phyloP scores from a whole-genome alignment of 257 asterid genomes.

The Solanum sitiens region DNA sequence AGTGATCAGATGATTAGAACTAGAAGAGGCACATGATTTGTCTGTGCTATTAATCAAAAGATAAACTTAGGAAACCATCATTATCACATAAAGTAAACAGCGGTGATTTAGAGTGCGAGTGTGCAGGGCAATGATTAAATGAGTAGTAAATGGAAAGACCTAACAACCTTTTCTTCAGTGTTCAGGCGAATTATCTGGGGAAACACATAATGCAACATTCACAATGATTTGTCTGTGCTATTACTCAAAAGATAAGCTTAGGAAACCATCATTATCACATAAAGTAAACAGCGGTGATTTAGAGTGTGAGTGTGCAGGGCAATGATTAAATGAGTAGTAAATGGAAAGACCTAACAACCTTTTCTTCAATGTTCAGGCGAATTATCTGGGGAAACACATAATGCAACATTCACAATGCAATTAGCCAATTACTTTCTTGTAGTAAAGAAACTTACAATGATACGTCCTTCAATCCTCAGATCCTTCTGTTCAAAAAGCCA shows the following conservation, averaged over 20 bases:
- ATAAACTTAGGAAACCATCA: not conserved
- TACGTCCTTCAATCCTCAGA: constrained; percentile 51
- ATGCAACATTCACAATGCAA: not conserved
- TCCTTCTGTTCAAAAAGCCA: constrained; percentile 73
- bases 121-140: not conserved
- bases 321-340: not conserved
- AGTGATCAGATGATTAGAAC: not conserved
- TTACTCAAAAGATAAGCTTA: not conserved
- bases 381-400: not conserved
- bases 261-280: not conserved
- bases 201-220: not conserved
- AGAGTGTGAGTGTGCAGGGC: not conserved
- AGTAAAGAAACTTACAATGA: constrained; percentile 13
- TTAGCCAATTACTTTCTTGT: too few relatives aligned
- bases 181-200: not conserved
- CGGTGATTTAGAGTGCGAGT: not conserved
- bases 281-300: not conserved
- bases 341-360: not conserved
- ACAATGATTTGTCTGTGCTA: not conserved
- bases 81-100: not conserved
- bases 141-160: not conserved
- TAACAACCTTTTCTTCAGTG: not conserved
- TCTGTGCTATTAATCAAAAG: not conserved
- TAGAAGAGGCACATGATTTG: not conserved
- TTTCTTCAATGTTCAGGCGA: not conserved